Conservation (phyloP, 2,329 filamentous ascomycete genomes). For the Aureobasidium namibiae region DNA sequence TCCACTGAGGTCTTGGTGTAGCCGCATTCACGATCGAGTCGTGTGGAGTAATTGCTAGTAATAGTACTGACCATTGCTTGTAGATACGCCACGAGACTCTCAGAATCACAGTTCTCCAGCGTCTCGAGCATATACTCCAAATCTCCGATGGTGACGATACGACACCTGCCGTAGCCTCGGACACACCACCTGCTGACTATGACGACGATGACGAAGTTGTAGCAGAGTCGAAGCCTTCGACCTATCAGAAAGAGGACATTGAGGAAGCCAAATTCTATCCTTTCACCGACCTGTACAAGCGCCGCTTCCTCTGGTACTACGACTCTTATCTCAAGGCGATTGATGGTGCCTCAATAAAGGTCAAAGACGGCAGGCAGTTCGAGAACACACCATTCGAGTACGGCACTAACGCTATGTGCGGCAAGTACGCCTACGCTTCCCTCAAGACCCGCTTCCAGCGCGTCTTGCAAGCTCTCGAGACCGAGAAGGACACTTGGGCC, state of each 20-base stretch:
- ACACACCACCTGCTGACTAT: constrained; percentile 41
- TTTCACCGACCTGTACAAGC: constrained; percentile 84
- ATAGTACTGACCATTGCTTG: constrained; percentile 5
- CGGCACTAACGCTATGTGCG: constrained; percentile 70
- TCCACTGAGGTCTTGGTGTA: too few relatives aligned
- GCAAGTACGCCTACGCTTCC: constrained; percentile 71
- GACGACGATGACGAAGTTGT: constrained; percentile 20
- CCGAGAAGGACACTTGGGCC: constrained; percentile 66
- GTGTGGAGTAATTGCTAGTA: background rate
- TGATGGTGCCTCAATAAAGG: constrained; percentile 52
- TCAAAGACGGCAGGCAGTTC: constrained; percentile 58
- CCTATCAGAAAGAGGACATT: constrained; percentile 18
- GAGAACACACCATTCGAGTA: constrained; percentile 83
- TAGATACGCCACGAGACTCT: constrained; percentile 88
- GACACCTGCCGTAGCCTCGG: constrained; percentile 23
- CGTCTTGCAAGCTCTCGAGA: constrained; percentile 62
- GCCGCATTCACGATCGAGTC: too few relatives aligned
- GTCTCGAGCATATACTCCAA: constrained; percentile 69
- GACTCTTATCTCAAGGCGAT: constrained; percentile 73
- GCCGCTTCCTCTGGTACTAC: constrained; percentile 92
- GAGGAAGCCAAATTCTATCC: constrained; percentile 66
- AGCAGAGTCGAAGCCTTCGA: constrained; percentile 30
- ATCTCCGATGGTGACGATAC: constrained; percentile 36
- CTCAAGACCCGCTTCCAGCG: constrained; percentile 60
- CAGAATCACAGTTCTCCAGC: constrained; percentile 75